phyloP scores from a whole-genome alignment of 169 alveolate species.

The Theileria orientalis region DNA sequence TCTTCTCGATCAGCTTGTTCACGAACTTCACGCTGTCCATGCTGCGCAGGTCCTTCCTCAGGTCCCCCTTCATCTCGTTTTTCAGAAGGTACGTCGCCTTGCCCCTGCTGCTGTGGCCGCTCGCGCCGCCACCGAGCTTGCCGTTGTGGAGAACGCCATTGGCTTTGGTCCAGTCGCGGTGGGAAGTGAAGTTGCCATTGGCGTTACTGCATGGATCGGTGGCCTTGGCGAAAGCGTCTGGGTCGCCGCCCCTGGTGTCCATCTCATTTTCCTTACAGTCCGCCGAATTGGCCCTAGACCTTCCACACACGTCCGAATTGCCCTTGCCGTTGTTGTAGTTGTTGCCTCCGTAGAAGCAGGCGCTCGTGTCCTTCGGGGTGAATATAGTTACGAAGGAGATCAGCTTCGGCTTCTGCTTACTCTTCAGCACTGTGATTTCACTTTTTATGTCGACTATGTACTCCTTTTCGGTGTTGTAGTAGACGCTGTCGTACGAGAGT shows the following conservation, averaged over 20 bases:
- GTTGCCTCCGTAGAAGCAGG: conserved; percentile 42
- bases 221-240: no score
- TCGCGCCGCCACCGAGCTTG: no score
- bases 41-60: conserved; percentile 90
- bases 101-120: not conserved
- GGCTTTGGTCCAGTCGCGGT: no score
- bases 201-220: no score
- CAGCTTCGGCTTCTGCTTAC: conserved; percentile 93
- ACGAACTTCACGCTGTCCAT: conserved; percentile 81
- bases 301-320: no score
- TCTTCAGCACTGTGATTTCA: conserved; percentile 76
- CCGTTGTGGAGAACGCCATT: no score
- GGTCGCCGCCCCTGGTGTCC: no score
- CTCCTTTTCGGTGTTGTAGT: not conserved
- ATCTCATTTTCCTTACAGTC: no score
- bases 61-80: conserved; percentile 88
- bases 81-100: conserved; percentile 80
- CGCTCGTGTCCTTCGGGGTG: conserved; percentile 4
- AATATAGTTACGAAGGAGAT: conserved; percentile 65
- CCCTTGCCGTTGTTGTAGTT: no score
- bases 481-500: not conserved
- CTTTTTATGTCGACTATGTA: not conserved
- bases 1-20: conserved; percentile 18
- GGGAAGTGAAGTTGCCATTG: no score
- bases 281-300: no score